Evolutionary conservation across 441 rosid species (phyloP), one percentile per base, ranked within the genome.

Genomic region (Adansonia madagascariensis): DNA sequence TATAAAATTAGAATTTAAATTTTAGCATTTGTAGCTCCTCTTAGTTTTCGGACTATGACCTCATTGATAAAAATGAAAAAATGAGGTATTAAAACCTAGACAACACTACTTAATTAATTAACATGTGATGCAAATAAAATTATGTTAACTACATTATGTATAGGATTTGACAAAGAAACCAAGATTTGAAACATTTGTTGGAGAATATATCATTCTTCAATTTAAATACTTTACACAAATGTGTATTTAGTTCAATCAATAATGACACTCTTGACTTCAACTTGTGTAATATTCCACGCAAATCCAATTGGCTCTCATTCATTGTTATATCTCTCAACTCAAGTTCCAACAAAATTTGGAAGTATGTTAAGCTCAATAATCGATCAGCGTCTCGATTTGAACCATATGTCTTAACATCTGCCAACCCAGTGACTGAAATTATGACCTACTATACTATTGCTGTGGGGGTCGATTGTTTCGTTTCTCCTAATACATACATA

Each of bases 381-480:
- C 6, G 6, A 39, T 39, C 60, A n/a, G 8, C 71, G 4, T 3
- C 49, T 47, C 53, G 60, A 65, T 14, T 52, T 12, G 43, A 47
- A 56, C 17, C 4, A 56, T 20, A 57, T 75, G 76, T 76, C 77
- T 75, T 35, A 64, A 57, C 68, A 72, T 57, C 15, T 47, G 61
- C 9, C 6, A 17, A 71, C 39, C 63, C 73, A 61, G 41, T 61
- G 72, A 18, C 49, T 60, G 35, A 18, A 6, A 3, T 0, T 39
- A 18, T 71, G 79, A 70, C 70, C 80, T 63, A 72, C 77, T 14
- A 9, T 47, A 62, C 68, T 64, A 53, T 18, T 70, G n/a, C 43
- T 70, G 72, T 61, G 76, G 76, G 66, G 60, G 70, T 44, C 50
- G 15, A 64, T 5, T 0, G 12, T 20, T 4, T 44, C 8, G 20